Conservation (phyloP, 148 eudicot species). For the Salicornia ramosissima region DNA sequence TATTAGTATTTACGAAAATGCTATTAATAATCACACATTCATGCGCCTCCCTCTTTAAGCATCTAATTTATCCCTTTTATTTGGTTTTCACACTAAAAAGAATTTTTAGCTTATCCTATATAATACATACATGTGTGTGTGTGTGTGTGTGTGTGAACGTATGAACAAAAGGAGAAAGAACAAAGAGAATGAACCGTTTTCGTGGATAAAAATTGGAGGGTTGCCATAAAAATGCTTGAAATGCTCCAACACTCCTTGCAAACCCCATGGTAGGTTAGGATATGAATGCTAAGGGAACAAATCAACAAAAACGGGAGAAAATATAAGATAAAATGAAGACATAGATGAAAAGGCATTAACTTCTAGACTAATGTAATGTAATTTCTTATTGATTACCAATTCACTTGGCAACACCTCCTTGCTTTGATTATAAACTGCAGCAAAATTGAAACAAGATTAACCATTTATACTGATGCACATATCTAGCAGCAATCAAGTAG, state of each 20-base stretch:
- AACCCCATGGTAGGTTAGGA: constrained; percentile 26
- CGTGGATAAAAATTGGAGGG: constrained; percentile 47
- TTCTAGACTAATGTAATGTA: neutral
- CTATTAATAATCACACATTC: too few species aligned
- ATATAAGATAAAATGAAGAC: too few species aligned
- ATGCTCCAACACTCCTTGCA: constrained; percentile 34
- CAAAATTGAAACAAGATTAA: neutral
- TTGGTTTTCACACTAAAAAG: too few species aligned
- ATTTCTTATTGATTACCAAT: constrained; percentile 13
- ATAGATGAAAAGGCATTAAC: neutral
- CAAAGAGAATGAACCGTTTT: constrained; percentile 41
- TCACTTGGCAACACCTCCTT: neutral
- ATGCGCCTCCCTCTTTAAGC: too few species aligned
- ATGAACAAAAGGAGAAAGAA: neutral
- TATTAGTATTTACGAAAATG: too few species aligned
- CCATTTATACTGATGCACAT: too few species aligned
- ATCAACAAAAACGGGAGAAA: neutral
- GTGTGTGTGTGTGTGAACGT: too few species aligned
- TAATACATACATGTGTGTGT: too few species aligned
- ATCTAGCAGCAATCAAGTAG: too few species aligned
- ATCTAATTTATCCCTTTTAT: too few species aligned
- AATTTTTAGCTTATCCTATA: too few species aligned
- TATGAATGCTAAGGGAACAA: neutral
- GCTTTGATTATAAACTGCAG: constrained; percentile 14
- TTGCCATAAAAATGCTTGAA: constrained; percentile 44